Conservation (phyloP, 2,329 filamentous ascomycete species). For the Corynespora cassiicola region DNA sequence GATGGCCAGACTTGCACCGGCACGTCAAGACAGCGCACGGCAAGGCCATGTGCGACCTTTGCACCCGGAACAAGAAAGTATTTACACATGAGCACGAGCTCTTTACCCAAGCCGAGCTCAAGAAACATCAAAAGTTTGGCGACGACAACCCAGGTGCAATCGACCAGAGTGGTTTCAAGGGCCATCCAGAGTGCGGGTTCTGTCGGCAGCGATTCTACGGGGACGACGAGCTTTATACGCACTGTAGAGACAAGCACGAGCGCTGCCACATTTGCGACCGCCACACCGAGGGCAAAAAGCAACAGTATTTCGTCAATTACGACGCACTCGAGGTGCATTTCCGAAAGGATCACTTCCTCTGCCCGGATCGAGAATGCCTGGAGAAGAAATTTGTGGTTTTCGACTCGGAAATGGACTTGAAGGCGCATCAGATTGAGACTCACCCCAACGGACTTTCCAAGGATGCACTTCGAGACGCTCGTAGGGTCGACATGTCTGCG, state of each 20-base stretch:
- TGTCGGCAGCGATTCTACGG: constrained; percentile 93
- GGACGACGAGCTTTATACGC: constrained; percentile 90
- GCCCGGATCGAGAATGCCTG: constrained; percentile 82
- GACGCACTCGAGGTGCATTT: constrained; percentile 87
- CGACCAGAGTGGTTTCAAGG: constrained; percentile 95
- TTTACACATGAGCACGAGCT: constrained; percentile 98
- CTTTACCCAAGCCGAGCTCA: constrained; percentile 80
- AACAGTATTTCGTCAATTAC: constrained; percentile 93
- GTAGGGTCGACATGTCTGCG: constrained; percentile 82
- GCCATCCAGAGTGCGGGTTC: constrained; percentile 93
- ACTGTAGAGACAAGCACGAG: constrained; percentile 94
- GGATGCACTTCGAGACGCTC: constrained; percentile 80
- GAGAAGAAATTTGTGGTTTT: constrained; percentile 99
- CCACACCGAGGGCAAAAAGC: constrained; percentile 65
- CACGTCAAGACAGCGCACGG: constrained; percentile 84
- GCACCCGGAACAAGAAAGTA: constrained; percentile 93
- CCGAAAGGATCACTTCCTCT: constrained; percentile 83
- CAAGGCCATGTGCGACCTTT: constrained; percentile 90
- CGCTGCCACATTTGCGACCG: constrained; percentile 93
- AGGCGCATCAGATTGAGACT: constrained; percentile 86
- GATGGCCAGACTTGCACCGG: constrained; percentile 78
- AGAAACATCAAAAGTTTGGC: constrained; percentile 86
- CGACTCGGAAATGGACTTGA: constrained; percentile 90
- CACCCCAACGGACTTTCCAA: constrained; percentile 84
- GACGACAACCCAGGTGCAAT: constrained; percentile 89